Percentiles rank a stretch among this genome's conserved stretches.
Conservation (phyloP, 108 stramenopile species). For the Fragilariopsis cylindrus region DNA sequence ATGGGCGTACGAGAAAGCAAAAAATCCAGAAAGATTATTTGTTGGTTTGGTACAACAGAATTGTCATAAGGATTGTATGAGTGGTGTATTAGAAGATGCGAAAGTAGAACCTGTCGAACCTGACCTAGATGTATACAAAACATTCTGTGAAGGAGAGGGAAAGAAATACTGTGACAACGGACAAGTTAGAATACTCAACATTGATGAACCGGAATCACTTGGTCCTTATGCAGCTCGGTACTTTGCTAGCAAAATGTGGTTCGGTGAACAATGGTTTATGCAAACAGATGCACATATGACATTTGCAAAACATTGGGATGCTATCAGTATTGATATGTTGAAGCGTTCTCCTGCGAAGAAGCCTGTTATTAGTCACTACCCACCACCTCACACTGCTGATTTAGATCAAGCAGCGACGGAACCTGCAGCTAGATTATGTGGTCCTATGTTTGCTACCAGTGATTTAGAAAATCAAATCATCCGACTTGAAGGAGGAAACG, state of each 20-base stretch:
- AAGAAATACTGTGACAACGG: constrained; percentile 56
- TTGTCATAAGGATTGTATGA: constrained; percentile 81
- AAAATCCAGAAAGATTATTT: constrained; percentile 85
- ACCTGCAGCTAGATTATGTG: constrained; percentile 76
- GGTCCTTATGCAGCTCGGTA: constrained; percentile 95
- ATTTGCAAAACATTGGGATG: constrained; percentile 85
- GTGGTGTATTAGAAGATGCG: constrained; percentile 62
- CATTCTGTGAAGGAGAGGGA: constrained; percentile 75
- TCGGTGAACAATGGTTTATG: constrained; percentile 95
- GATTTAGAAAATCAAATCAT: constrained; percentile 91
- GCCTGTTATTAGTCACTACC: constrained; percentile 89
- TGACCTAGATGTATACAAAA: constrained; percentile 71
- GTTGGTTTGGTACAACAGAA: constrained; percentile 96
- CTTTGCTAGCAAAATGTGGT: constrained; percentile 91
- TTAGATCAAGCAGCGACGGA: constrained; percentile 41
- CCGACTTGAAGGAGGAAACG: constrained; percentile 68
- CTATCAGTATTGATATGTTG: constrained; percentile 75
- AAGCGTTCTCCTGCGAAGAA: constrained; percentile 74
- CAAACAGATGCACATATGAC: constrained; percentile 95
- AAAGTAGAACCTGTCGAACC: constrained; percentile 61
- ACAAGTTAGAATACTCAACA: constrained; percentile 76
- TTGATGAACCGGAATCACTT: constrained; percentile 90
- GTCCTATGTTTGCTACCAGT: constrained; percentile 78
- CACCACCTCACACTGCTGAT: constrained; percentile 69
- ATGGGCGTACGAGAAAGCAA: constrained; percentile 83